Conservation (phyloP, 495 filamentous ascomycete genomes). For the Neurospora discreta region DNA sequence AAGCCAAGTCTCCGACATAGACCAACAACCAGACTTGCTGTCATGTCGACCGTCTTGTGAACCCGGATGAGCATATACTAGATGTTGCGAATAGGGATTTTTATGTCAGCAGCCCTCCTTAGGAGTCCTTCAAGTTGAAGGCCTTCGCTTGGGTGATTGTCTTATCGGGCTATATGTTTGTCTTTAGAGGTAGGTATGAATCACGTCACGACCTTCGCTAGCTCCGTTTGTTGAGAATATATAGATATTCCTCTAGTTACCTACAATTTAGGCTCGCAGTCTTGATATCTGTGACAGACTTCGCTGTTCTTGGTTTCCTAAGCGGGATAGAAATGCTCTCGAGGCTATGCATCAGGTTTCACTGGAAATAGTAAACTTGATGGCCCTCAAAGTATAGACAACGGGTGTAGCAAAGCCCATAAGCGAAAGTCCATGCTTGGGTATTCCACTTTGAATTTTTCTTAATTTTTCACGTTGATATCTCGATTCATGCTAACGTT, state of each 20-base stretch:
- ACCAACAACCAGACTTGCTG: neutral
- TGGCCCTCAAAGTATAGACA: slow-evolving; percentile 23
- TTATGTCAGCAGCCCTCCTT: neutral
- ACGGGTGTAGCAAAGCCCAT: slow-evolving; percentile 22
- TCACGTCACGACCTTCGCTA: neutral
- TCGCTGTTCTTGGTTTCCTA: neutral
- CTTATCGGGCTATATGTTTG: neutral
- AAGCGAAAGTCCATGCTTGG: slow-evolving; percentile 34
- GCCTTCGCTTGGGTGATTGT: neutral
- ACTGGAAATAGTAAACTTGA: slow-evolving; percentile 31
- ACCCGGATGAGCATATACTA: neutral
- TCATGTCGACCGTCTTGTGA: neutral
- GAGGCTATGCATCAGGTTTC: slow-evolving; percentile 10
- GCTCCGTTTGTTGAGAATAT: neutral
- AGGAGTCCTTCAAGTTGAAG: neutral
- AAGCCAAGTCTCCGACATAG: neutral
- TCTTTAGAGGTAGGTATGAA: too few species aligned
- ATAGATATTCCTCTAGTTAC: neutral
- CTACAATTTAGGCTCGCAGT: neutral
- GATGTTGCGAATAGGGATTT: neutral
- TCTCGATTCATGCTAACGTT: neutral
- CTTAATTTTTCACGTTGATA: neutral
- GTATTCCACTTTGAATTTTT: slow-evolving; percentile 19
- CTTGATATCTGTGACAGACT: neutral
- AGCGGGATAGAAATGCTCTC: neutral